Evolutionary conservation across 1,139 yeast species (phyloP), one percentile per base, ranked within the genome.

Genomic region (Zygoascus hellenicus): DNA sequence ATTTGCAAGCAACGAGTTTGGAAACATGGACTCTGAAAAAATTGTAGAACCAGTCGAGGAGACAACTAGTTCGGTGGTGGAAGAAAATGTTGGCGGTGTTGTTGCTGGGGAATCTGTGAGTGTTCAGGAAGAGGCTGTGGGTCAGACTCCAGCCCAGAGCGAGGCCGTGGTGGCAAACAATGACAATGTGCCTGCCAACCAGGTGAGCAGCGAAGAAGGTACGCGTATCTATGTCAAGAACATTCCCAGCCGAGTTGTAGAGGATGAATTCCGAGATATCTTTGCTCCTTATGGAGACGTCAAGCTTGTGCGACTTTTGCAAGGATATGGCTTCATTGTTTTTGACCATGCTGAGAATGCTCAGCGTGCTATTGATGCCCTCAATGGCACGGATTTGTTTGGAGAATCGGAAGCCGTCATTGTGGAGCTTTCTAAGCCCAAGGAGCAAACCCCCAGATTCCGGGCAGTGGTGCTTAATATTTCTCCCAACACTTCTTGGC

Each of bases 261-360:
- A 86, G 58, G 65, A 79, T 14, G 90, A 87, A 38, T 63, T 92
- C 13, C 80, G 81, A 32, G 76, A 76, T 52, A 73, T 71, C 44
- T 85, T 90, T 58, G 67, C 75, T 36, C 71, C 71, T 53, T 87
- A 70, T 66, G 97, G 97, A 0, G 73, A 75, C 14, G 76, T 90
- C 29, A 87, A 81, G 48, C 76, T 70, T 9, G 70, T 82, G 2
- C 70, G 87, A 43, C 72, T 89, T 10, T 82, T 89, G 7, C 70
- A 87, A 54, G 85, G 97, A 0, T 92, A 90, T 61, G 97, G 86
- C 0, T 90, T 90, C 62, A 70, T 89, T 2, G 82, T 83, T 5
- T 89, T 77, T 62, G 80, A 76, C 32, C 49, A 46, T 22, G 48
- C 54, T 14, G 63, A 53, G 14, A 61, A 60, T 37, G 67, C 68